Base-by-base conservation (phyloP, 2,329 filamentous ascomycete species). In the Pseudocercospora eumusae region DNA sequence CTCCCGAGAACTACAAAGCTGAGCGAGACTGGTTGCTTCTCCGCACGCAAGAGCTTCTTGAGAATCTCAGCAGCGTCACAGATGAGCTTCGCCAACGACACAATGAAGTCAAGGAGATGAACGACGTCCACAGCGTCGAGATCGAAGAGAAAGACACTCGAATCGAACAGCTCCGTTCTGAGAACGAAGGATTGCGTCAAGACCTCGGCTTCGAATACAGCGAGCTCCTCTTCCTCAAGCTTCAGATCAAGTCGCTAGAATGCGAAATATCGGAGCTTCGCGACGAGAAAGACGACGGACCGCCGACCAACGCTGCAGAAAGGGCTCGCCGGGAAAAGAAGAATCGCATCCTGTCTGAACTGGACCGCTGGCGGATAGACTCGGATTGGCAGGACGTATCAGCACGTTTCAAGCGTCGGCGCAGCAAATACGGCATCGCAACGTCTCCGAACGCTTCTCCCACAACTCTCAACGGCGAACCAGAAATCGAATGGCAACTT, bases 151-250 rank as follows among this genome's bases (percentile, higher is more conserved):
- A 69, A 49, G 70, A 75, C 47, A 64, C 63, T 45, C 71, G 74
- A 57, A 66, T 72, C 15, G 65, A 74, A 52, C 63, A 64, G 13
- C 64, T 78, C 8, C 70, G 72, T 27, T 70, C 73, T 10, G 74
- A 77, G 64, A 78, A 77, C 57, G 75, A 77, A 55, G 68, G 68
- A 10, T 65, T 79, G 53, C 70, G 71, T 45, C 66, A 70, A 2
- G 75, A 77, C 58, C 66, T 78, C 18, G 74, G 71, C 27, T 74
- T 76, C 64, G 75, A 77, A 56, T 73, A 77, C 59, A 73, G 71
- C 56, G 75, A 77, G 59, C 67, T 78, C 20, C 69, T 78, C 40
- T 77, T 74, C 57, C 63, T 78, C 47, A 75, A 76, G 66, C 62
- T 78, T 31, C 76, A 77, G 63, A 68, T 78, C 53, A 74, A 75